phyloP scores from a whole-genome alignment of 164 flowering plant species.

The Magnolia changhungtana region DNA sequence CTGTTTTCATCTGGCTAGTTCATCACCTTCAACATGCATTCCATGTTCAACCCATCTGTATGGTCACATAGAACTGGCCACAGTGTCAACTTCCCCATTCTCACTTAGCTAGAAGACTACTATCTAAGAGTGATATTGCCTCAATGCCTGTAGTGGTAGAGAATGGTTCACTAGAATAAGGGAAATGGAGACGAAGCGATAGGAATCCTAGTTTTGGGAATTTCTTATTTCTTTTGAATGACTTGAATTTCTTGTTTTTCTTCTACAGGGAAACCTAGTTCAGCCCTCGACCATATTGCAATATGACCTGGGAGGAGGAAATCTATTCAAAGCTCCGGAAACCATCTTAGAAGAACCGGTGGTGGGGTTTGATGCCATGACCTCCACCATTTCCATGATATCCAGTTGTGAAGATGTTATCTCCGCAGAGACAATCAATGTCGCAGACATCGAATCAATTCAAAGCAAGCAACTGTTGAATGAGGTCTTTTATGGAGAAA shows the following conservation, averaged over 20 bases:
- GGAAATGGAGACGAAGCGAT: not conserved
- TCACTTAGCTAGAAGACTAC: not conserved
- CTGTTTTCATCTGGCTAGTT: not conserved
- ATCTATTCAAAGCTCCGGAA: conserved; percentile 85
- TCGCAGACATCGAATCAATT: conserved; percentile 42
- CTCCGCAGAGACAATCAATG: conserved; percentile 34
- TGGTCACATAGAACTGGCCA: not conserved
- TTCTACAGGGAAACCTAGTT: conserved; percentile 6
- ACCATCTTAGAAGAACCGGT: conserved; percentile 59
- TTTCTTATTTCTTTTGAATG: not conserved
- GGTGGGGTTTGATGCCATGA: conserved; percentile 54
- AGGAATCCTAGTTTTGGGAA: not conserved
- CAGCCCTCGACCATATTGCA: conserved; percentile 45
- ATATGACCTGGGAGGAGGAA: conserved; percentile 85
- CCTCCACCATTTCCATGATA: conserved; percentile 76
- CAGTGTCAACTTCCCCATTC: not conserved
- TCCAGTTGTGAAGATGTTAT: conserved; percentile 63
- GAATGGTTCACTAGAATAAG: not conserved
- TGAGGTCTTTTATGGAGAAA: conserved; percentile 60
- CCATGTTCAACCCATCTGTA: not conserved
- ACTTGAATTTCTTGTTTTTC: conserved; percentile 1
- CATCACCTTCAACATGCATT: not conserved
- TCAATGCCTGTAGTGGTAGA: not conserved
- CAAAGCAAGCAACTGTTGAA: conserved; percentile 53
- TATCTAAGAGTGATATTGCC: not conserved